Evolutionary conservation across 495 filamentous ascomycete species (phyloP).

Genomic region (Penicillium turbatum): DNA sequence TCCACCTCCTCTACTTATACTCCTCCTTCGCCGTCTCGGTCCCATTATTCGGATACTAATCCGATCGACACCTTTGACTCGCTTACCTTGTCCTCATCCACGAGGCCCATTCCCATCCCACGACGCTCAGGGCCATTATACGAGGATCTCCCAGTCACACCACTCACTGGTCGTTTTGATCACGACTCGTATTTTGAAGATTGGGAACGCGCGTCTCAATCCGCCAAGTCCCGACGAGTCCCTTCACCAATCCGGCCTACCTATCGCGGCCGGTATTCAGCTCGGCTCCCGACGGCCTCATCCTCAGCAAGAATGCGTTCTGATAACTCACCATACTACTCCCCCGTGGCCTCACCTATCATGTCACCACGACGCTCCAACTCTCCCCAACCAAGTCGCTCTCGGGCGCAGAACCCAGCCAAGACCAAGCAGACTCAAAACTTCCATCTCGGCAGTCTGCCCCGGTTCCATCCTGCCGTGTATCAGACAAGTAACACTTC

Average conservation of each 20-base stretch:
- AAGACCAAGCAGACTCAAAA: slow-evolving; percentile 36
- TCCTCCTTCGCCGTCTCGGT: slow-evolving; percentile 35
- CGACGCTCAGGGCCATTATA: slow-evolving; percentile 22
- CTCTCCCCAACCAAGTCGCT: slow-evolving; percentile 34
- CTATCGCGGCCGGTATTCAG: slow-evolving; percentile 17
- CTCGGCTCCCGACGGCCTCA: slow-evolving; percentile 15
- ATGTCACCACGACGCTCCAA: slow-evolving; percentile 37
- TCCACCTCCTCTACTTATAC: slow-evolving; percentile 64
- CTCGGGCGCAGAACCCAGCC: slow-evolving; percentile 24
- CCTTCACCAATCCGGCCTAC: slow-evolving; percentile 7
- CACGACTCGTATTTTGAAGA: slow-evolving; percentile 36
- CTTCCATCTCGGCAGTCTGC: slow-evolving; percentile 42
- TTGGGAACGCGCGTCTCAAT: slow-evolving; percentile 28
- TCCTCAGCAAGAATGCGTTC: slow-evolving; percentile 33
- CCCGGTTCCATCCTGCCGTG: slow-evolving; percentile 48
- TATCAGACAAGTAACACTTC: slow-evolving; percentile 33
- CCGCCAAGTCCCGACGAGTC: slow-evolving; percentile 19
- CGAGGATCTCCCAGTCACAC: slow-evolving; percentile 41
- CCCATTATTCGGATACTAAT: slow-evolving; percentile 13
- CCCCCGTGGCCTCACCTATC: slow-evolving; percentile 32
- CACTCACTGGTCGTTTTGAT: slow-evolving; percentile 43
- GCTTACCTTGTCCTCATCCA: slow-evolving; percentile 30
- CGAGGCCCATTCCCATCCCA: slow-evolving; percentile 43
- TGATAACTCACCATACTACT: slow-evolving; percentile 35
- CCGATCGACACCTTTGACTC: slow-evolving; percentile 26